Base-by-base conservation (phyloP, 75 land plant species). In the Larix kaempferi region DNA sequence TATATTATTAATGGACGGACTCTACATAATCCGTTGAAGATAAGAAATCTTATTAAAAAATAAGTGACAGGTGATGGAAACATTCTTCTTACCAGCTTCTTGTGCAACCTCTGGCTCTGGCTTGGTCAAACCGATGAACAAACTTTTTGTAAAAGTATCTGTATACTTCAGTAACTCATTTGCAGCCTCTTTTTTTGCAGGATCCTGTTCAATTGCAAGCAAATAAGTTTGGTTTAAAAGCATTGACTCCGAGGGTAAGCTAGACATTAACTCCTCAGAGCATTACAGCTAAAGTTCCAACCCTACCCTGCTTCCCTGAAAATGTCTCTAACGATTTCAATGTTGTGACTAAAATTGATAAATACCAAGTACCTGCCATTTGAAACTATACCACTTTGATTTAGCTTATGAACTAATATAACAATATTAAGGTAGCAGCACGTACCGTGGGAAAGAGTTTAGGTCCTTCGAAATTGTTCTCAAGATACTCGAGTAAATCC, bases 391-490 rank as follows among this genome's bases (percentile, higher is more conserved):
- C 33, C 33, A 1, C n/a, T n/a, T 29, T 29, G 33, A 29, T 29
- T 29, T 29, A 29, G 33, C 33, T 29, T 29, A 29, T 29, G 33
- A 29, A 0, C 33, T 29, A 29, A 29, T 0, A 29, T 29, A 29
- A 29, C 33, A 29, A 29, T 29, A 29, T 29, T 29, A 29, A 29
- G 33, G 33, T 29, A 29, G 33, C 33, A 29, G 33, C 5, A 56
- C 86, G 76, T 90, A 94, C 97, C 75, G 84, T 78, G 72, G 97
- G 92, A 33, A 77, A 65, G 71, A 92, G 80, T 77, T 76, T 62
- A 54, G 94, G 94, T 65, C 94, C 97, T 77, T 84, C 92, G 80
- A 94, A 94, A 54, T 92, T 71, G 26, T 73, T 67, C 25, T 94
- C 91, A 35, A 94, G 77, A 69, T 92, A 94, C 37, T 85, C 82